Conservation (phyloP, 257 asterid species). For the Ophiorrhiza pumila region DNA sequence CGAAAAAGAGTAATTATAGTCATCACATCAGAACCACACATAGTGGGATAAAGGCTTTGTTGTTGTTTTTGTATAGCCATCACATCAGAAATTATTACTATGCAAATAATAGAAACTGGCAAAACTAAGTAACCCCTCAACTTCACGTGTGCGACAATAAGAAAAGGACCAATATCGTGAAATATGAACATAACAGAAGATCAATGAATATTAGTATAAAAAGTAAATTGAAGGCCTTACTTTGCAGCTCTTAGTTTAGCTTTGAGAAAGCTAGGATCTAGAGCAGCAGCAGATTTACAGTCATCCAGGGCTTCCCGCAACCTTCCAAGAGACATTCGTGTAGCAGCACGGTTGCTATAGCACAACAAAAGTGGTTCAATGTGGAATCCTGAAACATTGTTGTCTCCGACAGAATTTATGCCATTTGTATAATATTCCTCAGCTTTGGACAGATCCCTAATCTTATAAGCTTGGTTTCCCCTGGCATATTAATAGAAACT, state of each 20-base stretch:
- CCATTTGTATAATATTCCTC: slow-evolving; percentile 82
- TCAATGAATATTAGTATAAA: slow-evolving; percentile 8
- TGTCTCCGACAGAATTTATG: slow-evolving; percentile 43
- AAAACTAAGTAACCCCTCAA: neutral
- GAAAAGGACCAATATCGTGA: neutral
- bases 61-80: no score
- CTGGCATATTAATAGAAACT: slow-evolving; percentile 37
- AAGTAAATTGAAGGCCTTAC: slow-evolving; percentile 40
- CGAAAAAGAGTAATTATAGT: no score
- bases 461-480: slow-evolving; percentile 88
- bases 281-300: slow-evolving; percentile 65
- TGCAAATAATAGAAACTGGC: neutral
- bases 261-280: slow-evolving; percentile 71
- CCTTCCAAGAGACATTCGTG: slow-evolving; percentile 83
- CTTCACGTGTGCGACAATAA: neutral
- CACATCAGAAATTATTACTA: neutral
- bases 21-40: neutral
- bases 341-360: slow-evolving; percentile 97
- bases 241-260: slow-evolving; percentile 80
- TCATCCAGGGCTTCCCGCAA: slow-evolving; percentile 86
- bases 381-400: slow-evolving; percentile 31
- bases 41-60: no score
- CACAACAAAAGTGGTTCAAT: slow-evolving; percentile 63
- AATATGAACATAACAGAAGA: neutral
- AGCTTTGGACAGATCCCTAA: slow-evolving; percentile 61